phyloP scores from a whole-genome alignment of 148 eudicot genomes.

The Fagopyrum tataricum region DNA sequence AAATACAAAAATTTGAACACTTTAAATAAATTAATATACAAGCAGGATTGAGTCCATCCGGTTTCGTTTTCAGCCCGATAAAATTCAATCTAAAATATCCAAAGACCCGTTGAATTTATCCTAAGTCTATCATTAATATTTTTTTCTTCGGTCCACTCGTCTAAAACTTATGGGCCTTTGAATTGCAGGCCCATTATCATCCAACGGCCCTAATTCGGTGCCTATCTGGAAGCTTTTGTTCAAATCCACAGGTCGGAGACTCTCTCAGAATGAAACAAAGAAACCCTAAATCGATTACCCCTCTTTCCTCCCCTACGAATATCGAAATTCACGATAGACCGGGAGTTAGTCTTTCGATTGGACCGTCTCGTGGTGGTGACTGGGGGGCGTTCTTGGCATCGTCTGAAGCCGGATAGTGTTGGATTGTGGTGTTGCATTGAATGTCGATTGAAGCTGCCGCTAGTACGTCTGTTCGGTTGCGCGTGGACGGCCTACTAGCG shows the following conservation, averaged over 20 bases:
- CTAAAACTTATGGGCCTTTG: background rate
- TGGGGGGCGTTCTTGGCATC: background rate
- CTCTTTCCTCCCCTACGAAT: background rate
- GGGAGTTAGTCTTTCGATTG: background rate
- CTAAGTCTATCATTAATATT: too few relatives aligned
- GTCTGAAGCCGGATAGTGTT: background rate
- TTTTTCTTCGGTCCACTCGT: background rate
- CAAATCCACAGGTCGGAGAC: background rate
- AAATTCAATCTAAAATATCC: too few relatives aligned
- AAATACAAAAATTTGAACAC: too few relatives aligned
- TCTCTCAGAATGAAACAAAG: background rate
- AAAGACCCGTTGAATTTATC: too few relatives aligned
- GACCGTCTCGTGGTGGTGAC: background rate
- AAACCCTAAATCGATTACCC: constrained; percentile 3
- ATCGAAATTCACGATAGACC: constrained; percentile 1
- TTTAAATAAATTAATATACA: too few relatives aligned
- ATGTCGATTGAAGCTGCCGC: background rate
- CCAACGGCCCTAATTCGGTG: background rate
- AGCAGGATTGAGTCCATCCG: too few relatives aligned
- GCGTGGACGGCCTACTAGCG: background rate
- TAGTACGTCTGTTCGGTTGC: background rate
- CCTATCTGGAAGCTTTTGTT: constrained; percentile 1
- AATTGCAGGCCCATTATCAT: background rate
- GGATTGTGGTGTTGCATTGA: background rate
- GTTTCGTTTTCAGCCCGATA: too few relatives aligned